These are phyloP conservation scores for Colletotrichum destructivum DNA, from an alignment of 2,329 filamentous ascomycete species.

Conservation along the genomic window DNA sequence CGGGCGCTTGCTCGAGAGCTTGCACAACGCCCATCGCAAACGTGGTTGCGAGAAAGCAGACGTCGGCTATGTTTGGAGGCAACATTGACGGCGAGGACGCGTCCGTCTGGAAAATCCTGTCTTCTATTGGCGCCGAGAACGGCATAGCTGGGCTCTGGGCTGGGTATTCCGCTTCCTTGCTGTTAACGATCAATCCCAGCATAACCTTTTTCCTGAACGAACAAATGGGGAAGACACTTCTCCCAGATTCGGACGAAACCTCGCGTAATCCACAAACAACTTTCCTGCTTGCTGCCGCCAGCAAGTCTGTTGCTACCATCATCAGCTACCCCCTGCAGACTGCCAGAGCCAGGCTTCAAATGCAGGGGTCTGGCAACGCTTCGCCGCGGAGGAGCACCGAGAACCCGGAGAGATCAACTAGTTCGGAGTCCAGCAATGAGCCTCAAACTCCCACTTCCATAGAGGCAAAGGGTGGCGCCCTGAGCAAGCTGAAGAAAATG, in stretches of 20 bases:
- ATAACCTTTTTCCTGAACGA: constrained; percentile 90
- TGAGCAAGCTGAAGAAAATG: constrained; percentile 42
- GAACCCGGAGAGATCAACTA: constrained; percentile 20
- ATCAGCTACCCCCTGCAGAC: constrained; percentile 90
- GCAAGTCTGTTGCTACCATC: constrained; percentile 82
- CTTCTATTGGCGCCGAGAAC: constrained; percentile 76
- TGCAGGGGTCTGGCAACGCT: constrained; percentile 54
- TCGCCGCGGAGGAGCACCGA: constrained; percentile 46
- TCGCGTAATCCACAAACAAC: constrained; percentile 27
- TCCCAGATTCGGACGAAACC: constrained; percentile 63
- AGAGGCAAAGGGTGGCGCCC: neutral
- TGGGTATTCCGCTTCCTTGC: constrained; percentile 84
- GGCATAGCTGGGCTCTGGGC: constrained; percentile 87
- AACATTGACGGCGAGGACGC: constrained; percentile 45
- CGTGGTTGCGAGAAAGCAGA: constrained; percentile 87
- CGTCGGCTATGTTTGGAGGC: constrained; percentile 60
- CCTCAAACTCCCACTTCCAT: constrained; percentile 3
- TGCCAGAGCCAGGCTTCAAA: constrained; percentile 85
- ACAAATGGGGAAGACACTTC: constrained; percentile 72
- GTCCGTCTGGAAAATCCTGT: constrained; percentile 71
- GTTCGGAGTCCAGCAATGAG: neutral
- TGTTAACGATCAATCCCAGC: constrained; percentile 88
- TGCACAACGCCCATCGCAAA: constrained; percentile 87
- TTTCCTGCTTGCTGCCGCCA: constrained; percentile 77
- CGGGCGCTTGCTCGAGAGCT: constrained; percentile 81